Evolutionary conservation across 495 filamentous ascomycete species (phyloP), one percentile per base, ranked within the genome.

Genomic region (Oidiodendron maius): DNA sequence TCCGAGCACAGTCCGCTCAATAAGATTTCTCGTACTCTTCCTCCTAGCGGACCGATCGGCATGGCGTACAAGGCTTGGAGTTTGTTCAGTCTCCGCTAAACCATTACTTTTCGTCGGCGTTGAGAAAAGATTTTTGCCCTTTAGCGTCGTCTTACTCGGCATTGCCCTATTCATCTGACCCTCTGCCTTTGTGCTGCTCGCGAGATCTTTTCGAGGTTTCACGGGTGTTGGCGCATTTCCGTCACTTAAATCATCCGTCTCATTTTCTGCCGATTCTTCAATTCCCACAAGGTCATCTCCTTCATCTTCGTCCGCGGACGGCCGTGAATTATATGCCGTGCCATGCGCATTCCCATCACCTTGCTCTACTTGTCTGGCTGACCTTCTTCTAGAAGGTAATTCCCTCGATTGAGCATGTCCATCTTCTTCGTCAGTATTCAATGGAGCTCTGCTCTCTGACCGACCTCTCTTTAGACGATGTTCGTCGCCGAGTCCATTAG

Each of bases 31-130:
- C 3, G 82, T 85, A 61, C 87, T 95, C 70, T 95, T 96, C 57
- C 83, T 84, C 57, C 87, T 80, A 2, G 90, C 91, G 1, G 89
- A 95, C 6, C 83, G 77, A 63, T 96, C 86, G 17, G 82, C 84
- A 57, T 83, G 87, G 44, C 75, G 35, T 76, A 37, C 72, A 69
- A 57, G 75, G 74, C 24, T 77, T 71, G 11, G 84, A 78, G 50
- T 10, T 75, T 83, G 51, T 11, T 32, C 38, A 1, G 15, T 40
- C 4, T 43, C 46, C 3, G 12, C 16, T 13, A 22, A 10, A 4
- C 40, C 22, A 43, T 50, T 55, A 3, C 43, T 23, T 25, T 55
- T 58, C 4, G 40, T 22, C 10, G 58, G 58, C 21, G 58, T 60
- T 1, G 50, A 51, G 34, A 57, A 57, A 12, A 60, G 50, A 15